These are phyloP conservation scores for Pouteria glomerata DNA, from an alignment of 148 eudicot species.

Conservation along the genomic window DNA sequence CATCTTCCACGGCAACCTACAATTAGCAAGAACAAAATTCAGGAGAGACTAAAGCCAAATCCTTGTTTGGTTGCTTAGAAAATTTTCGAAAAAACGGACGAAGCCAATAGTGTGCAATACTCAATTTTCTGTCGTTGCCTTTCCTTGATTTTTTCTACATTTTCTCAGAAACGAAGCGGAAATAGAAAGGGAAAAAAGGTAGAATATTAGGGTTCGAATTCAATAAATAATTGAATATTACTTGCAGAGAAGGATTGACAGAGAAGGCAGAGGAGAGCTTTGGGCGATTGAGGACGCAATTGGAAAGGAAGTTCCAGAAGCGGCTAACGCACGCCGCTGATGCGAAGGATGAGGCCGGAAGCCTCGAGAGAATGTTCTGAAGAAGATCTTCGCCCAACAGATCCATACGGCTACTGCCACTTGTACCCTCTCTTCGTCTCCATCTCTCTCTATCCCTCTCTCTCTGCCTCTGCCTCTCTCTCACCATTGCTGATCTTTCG, in stretches of 20 bases:
- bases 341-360: slow-evolving; percentile 73
- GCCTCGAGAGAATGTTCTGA: slow-evolving; percentile 42
- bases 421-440: no score
- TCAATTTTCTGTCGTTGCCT: neutral
- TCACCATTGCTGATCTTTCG: neutral
- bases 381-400: slow-evolving; percentile 53
- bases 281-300: slow-evolving; percentile 54
- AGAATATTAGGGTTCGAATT: neutral
- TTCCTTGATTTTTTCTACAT: no score
- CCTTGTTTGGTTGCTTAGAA: neutral
- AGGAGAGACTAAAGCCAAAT: neutral
- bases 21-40: slow-evolving; percentile 4
- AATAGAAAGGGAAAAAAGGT: no score
- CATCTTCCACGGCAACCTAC: slow-evolving; percentile 73
- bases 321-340: slow-evolving; percentile 81
- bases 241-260: slow-evolving; percentile 40
- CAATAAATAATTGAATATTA: slow-evolving; percentile 9
- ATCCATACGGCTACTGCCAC: neutral
- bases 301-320: slow-evolving; percentile 52
- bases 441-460: neutral
- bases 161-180: no score
- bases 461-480: neutral
- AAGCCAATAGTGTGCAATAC: neutral
- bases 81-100: neutral
- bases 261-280: slow-evolving; percentile 68